These are phyloP conservation scores for Penicillium bovifimosum DNA, from an alignment of 495 filamentous ascomycete species.

Conservation along the genomic window DNA sequence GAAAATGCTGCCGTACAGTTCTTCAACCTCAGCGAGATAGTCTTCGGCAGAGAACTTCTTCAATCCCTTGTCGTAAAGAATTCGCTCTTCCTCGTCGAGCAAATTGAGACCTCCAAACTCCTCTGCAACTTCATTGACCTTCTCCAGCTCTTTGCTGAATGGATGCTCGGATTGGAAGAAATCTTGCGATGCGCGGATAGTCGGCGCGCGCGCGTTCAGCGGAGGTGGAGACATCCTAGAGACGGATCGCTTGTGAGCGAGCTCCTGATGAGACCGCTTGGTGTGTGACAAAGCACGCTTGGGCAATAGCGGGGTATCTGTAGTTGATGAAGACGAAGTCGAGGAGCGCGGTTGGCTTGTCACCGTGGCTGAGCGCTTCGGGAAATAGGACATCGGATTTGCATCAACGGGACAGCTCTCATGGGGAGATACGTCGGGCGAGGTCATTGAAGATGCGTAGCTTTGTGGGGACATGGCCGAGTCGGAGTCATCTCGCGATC, in stretches of 20 bases:
- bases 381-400: slow-evolving; percentile 78
- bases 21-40: slow-evolving; percentile 76
- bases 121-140: slow-evolving; percentile 68
- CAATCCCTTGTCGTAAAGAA: slow-evolving; percentile 60
- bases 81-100: slow-evolving; percentile 67
- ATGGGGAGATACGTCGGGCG: slow-evolving; percentile 66
- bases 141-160: slow-evolving; percentile 47
- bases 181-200: slow-evolving; percentile 37
- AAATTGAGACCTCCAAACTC: slow-evolving; percentile 65
- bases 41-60: slow-evolving; percentile 72
- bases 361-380: slow-evolving; percentile 42
- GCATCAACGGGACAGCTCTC: slow-evolving; percentile 57
- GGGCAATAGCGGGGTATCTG: slow-evolving; percentile 61
- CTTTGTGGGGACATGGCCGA: slow-evolving; percentile 50
- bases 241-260: slow-evolving; percentile 62
- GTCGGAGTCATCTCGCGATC: slow-evolving; percentile 59
- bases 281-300: slow-evolving; percentile 76
- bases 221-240: slow-evolving; percentile 45
- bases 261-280: slow-evolving; percentile 65
- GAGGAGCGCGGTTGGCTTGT: slow-evolving; percentile 40
- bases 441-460: slow-evolving; percentile 55
- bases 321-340: slow-evolving; percentile 39
- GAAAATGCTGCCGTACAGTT: slow-evolving; percentile 53
- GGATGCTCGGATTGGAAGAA: slow-evolving; percentile 45
- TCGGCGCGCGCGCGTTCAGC: slow-evolving; percentile 29